Conservation (phyloP, 148 eudicot genomes). For the Camellia granthamiana region DNA sequence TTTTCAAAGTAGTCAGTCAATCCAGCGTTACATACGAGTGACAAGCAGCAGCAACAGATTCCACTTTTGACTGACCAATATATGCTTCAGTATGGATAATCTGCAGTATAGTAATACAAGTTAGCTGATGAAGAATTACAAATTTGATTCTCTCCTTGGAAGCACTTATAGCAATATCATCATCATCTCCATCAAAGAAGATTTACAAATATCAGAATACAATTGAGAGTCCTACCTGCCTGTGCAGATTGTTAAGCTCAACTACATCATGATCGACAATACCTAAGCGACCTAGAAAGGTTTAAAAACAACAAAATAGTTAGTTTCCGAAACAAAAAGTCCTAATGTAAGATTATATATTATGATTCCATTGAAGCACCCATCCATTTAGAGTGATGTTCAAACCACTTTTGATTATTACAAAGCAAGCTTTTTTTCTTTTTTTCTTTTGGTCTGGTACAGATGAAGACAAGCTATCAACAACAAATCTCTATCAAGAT, state of each 20-base stretch:
- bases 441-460: no score
- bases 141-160: no score
- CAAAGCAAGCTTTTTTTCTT: no score
- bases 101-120: slow-evolving; percentile 27
- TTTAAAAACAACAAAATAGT: neutral
- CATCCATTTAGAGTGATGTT: neutral
- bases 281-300: slow-evolving; percentile 69
- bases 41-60: slow-evolving; percentile 95
- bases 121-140: slow-evolving; percentile 4
- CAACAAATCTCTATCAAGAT: neutral
- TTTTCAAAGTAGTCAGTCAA: neutral
- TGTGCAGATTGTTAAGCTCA: slow-evolving; percentile 96
- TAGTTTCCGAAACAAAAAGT: neutral
- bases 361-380: neutral
- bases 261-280: slow-evolving; percentile 98
- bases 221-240: slow-evolving; percentile 69
- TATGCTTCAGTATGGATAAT: slow-evolving; percentile 85
- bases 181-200: neutral
- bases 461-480: neutral
- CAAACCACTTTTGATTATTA: neutral
- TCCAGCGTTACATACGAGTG: slow-evolving; percentile 63
- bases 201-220: neutral
- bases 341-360: neutral
- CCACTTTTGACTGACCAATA: slow-evolving; percentile 89
- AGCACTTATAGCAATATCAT: neutral